A percentile compares a stretch with the other conserved stretches of the same genome.
Evolutionary conservation across 2,329 filamentous ascomycete species (phyloP).

Genomic region (Fusarium zealandicum): DNA sequence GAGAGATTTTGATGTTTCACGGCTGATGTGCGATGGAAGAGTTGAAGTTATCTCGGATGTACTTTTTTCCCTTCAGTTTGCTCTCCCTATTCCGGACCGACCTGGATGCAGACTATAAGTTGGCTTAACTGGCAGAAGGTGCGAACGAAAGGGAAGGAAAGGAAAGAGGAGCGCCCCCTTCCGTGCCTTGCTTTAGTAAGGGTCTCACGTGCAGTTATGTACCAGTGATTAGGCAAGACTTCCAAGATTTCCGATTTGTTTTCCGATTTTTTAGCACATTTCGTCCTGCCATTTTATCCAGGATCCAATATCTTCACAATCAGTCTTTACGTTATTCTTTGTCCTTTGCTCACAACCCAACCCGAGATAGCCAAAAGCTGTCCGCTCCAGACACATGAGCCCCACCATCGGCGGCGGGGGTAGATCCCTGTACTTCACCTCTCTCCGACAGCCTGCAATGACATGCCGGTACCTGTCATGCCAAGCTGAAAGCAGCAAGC

Average conservation of each 20-base stretch:
- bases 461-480: background rate
- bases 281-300: too few relatives aligned
- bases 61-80: too few relatives aligned
- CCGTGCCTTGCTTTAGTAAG: background rate
- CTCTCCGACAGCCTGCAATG: background rate
- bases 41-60: background rate
- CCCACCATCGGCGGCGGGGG: background rate
- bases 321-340: too few relatives aligned
- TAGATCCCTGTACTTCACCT: background rate
- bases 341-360: too few relatives aligned
- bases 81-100: too few relatives aligned
- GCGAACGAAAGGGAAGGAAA: slow-evolving; percentile 1
- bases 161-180: background rate
- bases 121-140: background rate
- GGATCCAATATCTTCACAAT: too few relatives aligned
- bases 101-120: too few relatives aligned
- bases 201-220: background rate
- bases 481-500: slow-evolving; percentile 23
- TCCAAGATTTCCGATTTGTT: too few relatives aligned
- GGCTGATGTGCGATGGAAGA: background rate
- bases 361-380: too few relatives aligned
- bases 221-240: too few relatives aligned
- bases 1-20: background rate
- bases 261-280: too few relatives aligned
- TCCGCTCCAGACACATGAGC: too few relatives aligned